Percentiles rank a stretch among this genome's conserved stretches.
Evolutionary conservation across 352 stramenopile genomes (phyloP).

Genomic region (Phytophthora palmivora): DNA sequence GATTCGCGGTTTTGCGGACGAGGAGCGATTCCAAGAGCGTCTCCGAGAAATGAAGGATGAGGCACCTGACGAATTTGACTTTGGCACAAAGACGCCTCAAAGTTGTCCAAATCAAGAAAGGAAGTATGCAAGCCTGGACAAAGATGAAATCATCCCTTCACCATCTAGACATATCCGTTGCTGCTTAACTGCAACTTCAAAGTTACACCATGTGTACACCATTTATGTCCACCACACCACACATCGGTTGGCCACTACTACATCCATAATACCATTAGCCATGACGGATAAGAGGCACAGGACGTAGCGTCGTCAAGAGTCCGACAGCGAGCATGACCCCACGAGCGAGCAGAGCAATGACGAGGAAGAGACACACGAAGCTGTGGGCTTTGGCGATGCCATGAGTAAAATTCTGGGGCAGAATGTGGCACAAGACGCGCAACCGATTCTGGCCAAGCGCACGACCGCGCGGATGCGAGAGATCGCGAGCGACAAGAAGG

Average conservation of each 20-base stretch:
- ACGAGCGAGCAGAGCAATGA: slow-evolving; percentile 19
- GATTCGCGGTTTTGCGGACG: slow-evolving; percentile 17
- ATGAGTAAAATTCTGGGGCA: slow-evolving; percentile 89
- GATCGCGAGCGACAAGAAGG: slow-evolving; percentile 79
- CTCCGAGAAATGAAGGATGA: slow-evolving; percentile 3
- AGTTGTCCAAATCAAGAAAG: background rate
- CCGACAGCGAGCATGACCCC: slow-evolving; percentile 12
- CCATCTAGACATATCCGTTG: background rate
- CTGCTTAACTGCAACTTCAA: slow-evolving; percentile 14
- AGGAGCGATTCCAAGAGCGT: slow-evolving; percentile 22
- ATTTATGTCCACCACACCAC: slow-evolving; percentile 6
- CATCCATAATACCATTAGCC: slow-evolving; percentile 1
- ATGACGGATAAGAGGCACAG: slow-evolving; percentile 28
- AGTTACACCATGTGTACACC: slow-evolving; percentile 5
- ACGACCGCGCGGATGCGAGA: slow-evolving; percentile 86
- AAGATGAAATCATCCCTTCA: slow-evolving; percentile 13
- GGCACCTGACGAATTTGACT: background rate
- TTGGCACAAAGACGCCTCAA: background rate
- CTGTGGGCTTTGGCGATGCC: slow-evolving; percentile 84
- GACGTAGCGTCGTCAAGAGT: slow-evolving; percentile 2
- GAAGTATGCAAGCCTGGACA: background rate
- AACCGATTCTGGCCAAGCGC: slow-evolving; percentile 85
- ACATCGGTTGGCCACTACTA: slow-evolving; percentile 27
- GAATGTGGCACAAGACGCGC: slow-evolving; percentile 68
- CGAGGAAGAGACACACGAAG: slow-evolving; percentile 49